Base-by-base conservation (phyloP, 192 early-diverging fungal species). In the Funneliformis geosporum region DNA sequence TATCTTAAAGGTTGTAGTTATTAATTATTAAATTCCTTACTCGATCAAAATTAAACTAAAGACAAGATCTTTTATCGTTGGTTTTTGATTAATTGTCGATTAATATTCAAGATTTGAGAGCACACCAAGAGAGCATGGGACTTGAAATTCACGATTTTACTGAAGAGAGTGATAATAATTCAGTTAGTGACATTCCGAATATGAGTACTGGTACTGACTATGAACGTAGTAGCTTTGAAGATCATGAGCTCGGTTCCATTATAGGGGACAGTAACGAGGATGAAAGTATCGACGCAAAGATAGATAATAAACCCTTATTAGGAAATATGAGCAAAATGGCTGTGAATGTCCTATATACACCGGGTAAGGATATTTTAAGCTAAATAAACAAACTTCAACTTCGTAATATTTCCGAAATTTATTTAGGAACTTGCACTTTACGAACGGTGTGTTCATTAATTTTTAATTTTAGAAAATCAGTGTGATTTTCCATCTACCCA, bases 401-500 rank as follows among this genome's bases (percentile, higher is more conserved):
- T n/a, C n/a, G n/a, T n/a, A n/a, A n/a, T n/a, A n/a, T n/a, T n/a
- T n/a, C n/a, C n/a, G n/a, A n/a, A n/a, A n/a, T n/a, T n/a, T n/a
- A n/a, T n/a, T n/a, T n/a, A n/a, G n/a, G n/a, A 0, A 33, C 33
- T 33, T 33, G 33, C 2, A 33, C 33, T 33, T 33, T 33, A 33
- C 33, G 33, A 0, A 33, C 33, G 33, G 2, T 33, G 33, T 33
- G 33, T 33, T 33, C 33, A 2, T 33, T 33, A 33, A 33, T 2
- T 5, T 50, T 33, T 16, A 50, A 16, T 50, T 50, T 16, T 55
- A 55, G 50, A 21, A 21, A 21, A 21, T 55, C 14, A 55, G 21
- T 21, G 6, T n/a, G 16, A 6, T 28, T 14, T 27, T 2, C 12
- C 59, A 61, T 76, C 38, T 42, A 46, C 21, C 9, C 85, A 86